Evolutionary conservation across 2,329 filamentous ascomycete species (phyloP).

Genomic region (Aspergillus thermomutatus): DNA sequence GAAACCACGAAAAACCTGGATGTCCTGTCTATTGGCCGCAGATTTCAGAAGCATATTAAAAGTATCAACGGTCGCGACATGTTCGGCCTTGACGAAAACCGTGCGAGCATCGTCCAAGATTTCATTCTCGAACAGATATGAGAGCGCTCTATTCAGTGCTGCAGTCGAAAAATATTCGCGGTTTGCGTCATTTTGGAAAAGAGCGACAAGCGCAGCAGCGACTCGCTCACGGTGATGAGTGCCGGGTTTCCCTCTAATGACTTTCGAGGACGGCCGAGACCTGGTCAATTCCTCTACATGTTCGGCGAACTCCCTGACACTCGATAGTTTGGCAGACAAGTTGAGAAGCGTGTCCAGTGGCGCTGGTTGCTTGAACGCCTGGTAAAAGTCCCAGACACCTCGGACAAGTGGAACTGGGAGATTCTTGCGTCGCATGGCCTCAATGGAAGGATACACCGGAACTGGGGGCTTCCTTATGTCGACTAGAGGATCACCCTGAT

Average conservation of each 20-base stretch:
- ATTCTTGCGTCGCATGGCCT: slow-evolving; percentile 20
- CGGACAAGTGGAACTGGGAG: slow-evolving; percentile 27
- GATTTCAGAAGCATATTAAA: slow-evolving; percentile 45
- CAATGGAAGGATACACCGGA: slow-evolving; percentile 29
- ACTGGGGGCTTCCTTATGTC: slow-evolving; percentile 26
- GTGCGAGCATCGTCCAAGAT: slow-evolving; percentile 27
- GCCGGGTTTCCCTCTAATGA: slow-evolving; percentile 3
- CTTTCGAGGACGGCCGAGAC: slow-evolving; percentile 15
- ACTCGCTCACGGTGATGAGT: slow-evolving; percentile 14
- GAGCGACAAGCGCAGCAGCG: slow-evolving; percentile 21
- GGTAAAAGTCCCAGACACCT: slow-evolving; percentile 25
- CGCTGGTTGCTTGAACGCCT: slow-evolving; percentile 1
- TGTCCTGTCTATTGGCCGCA: slow-evolving; percentile 36
- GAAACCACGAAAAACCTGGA: slow-evolving; percentile 37
- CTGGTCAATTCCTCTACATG: slow-evolving; percentile 38
- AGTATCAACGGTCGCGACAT: slow-evolving; percentile 37
- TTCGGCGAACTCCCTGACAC: slow-evolving; percentile 34
- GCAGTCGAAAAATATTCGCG: slow-evolving; percentile 34
- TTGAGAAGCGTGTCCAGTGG: slow-evolving; percentile 14
- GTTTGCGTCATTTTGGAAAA: slow-evolving; percentile 33
- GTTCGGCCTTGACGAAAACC: slow-evolving; percentile 35
- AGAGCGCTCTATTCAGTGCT: slow-evolving; percentile 41
- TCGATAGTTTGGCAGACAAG: slow-evolving; percentile 12
- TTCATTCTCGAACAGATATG: slow-evolving; percentile 35
- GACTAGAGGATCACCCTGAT: slow-evolving; percentile 25